These are phyloP conservation scores for Leptographium flavum DNA, from an alignment of 2,329 filamentous ascomycete species.

Conservation along the genomic window DNA sequence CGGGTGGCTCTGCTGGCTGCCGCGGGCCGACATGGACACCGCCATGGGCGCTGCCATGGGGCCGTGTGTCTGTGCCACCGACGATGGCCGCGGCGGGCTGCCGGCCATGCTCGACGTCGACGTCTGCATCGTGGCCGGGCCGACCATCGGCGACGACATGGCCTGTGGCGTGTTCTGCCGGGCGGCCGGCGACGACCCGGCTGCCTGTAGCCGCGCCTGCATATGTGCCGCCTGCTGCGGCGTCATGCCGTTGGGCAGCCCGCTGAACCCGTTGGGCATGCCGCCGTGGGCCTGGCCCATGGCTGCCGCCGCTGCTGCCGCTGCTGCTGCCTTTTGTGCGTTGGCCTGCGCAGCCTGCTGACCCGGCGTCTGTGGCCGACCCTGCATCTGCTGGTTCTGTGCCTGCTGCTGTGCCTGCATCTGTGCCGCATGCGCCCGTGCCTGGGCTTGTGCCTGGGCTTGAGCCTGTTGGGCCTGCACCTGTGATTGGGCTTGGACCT, in stretches of 20 bases:
- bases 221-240: conserved; percentile 23
- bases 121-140: conserved; percentile 47
- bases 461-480: conserved; percentile 18
- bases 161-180: conserved; percentile 50
- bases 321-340: neutral
- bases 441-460: conserved; percentile 14
- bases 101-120: conserved; percentile 54
- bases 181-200: conserved; percentile 53
- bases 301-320: conserved; percentile 19
- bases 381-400: conserved; percentile 20
- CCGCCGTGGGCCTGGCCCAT: conserved; percentile 28
- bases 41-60: conserved; percentile 46
- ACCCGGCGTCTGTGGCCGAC: conserved; percentile 13
- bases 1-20: conserved; percentile 52
- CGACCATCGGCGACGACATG: conserved; percentile 52
- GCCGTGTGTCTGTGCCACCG: conserved; percentile 44
- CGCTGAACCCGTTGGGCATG: conserved; percentile 27
- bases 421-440: conserved; percentile 6
- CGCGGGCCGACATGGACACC: conserved; percentile 47
- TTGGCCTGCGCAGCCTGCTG: conserved; percentile 7
- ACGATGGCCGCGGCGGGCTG: conserved; percentile 52
- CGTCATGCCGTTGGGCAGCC: conserved; percentile 19
- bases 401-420: conserved; percentile 14
- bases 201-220: conserved; percentile 33
- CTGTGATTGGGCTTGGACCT: conserved; percentile 18